Evolutionary conservation across 2,329 filamentous ascomycete genomes (phyloP).

Genomic region (Sclerotinia sclerotiorum): DNA sequence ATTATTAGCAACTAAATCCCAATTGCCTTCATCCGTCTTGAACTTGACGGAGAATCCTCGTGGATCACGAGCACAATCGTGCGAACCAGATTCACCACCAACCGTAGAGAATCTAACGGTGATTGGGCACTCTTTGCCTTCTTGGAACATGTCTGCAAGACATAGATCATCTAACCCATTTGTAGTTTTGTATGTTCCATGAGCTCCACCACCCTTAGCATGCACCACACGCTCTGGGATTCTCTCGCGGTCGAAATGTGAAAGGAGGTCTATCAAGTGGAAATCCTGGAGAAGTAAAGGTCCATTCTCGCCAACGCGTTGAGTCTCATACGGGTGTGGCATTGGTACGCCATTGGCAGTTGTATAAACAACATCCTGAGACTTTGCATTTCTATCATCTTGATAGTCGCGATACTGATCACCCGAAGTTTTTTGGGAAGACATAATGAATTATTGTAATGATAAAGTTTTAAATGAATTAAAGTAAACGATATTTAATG

Average conservation of each 20-base stretch:
- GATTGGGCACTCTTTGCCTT: constrained; percentile 67
- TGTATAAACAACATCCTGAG: constrained; percentile 50
- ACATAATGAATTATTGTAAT: constrained; percentile 25
- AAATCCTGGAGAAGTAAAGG: constrained; percentile 59
- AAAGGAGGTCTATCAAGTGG: constrained; percentile 60
- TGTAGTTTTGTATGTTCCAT: constrained; percentile 55
- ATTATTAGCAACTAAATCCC: constrained; percentile 71
- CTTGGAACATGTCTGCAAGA: constrained; percentile 53
- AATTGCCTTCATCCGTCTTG: constrained; percentile 71
- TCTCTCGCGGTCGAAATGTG: constrained; percentile 59
- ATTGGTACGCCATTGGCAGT: constrained; percentile 47
- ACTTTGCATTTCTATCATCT: constrained; percentile 44
- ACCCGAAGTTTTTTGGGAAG: constrained; percentile 41
- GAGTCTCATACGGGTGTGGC: constrained; percentile 57
- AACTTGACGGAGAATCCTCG: constrained; percentile 74
- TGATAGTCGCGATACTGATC: constrained; percentile 45
- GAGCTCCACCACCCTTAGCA: constrained; percentile 58
- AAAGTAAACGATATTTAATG: background rate
- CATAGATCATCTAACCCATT: constrained; percentile 54
- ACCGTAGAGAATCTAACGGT: constrained; percentile 73
- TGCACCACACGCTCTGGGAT: constrained; percentile 60
- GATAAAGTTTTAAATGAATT: too few relatives aligned
- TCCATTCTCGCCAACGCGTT: constrained; percentile 47
- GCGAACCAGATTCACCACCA: constrained; percentile 69
- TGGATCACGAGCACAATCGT: constrained; percentile 70